Base-by-base conservation (phyloP, 352 stramenopile species). In the Globisporangium lucens region DNA sequence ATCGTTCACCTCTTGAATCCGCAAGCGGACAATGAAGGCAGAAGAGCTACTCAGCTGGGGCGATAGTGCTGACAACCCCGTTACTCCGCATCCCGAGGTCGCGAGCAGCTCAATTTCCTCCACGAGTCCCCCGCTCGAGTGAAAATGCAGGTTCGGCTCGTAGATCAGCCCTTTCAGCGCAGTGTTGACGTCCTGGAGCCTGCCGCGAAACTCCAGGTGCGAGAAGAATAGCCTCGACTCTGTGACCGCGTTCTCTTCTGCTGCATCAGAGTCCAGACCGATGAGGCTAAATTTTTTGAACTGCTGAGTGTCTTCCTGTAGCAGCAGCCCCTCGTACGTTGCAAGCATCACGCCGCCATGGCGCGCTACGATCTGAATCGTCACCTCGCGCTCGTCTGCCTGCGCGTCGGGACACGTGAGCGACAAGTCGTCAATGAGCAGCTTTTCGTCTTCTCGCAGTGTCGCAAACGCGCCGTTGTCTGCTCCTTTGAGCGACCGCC, bases 281-380 rank as follows among this genome's bases (percentile, higher is more conserved):
- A 56, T 9, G 3, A 10, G 8, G 15, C 4, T 20, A 0, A 35
- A 8, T 55, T 46, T 73, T 43, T 68, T 77, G 56, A 68, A 72
- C 22, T 61, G 41, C 17, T 47, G 62, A 15, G 63, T 22, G 38
- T 56, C 52, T 4, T 56, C 15, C 12, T 90, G 60, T 4, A 76
- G 52, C 15, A 78, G 71, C 35, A 90, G 61, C 0, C 80, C 82
- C 38, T 51, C 46, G 29, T 66, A 82, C 33, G 71, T 80, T 9
- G 76, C 75, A 3, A 91, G 55, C 76, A 88, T 84, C n/a, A 91
- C 60, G 4, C 77, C 80, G n/a, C 78, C 79, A 53, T 84, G 70
- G n/a, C 51, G 65, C 12, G 75, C 80, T 2, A 38, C 35, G 36
- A 89, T 75, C 9, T 52, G 43, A 22, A 89, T 51, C 6, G 68